These are phyloP conservation scores for Boletus rubropictus DNA, from an alignment of 768 basidiomycete species.

Conservation along the genomic window DNA sequence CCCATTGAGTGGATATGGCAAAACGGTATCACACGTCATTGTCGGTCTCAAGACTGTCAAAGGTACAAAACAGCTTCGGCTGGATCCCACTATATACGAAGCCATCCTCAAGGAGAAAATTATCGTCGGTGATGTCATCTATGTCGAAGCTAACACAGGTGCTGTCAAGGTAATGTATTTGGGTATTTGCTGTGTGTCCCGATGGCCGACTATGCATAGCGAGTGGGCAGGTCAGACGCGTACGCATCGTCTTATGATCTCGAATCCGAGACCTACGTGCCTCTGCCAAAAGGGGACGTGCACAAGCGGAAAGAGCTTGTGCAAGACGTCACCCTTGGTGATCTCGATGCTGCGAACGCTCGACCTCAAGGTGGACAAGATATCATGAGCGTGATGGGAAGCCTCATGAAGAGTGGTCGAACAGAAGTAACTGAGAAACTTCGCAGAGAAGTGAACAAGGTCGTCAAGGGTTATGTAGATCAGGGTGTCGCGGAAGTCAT, in stretches of 20 bases:
- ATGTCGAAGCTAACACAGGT: conserved; percentile 89
- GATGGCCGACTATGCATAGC: conserved; percentile 38
- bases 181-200: background rate
- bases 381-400: conserved; percentile 97
- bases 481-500: conserved; percentile 98
- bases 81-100: conserved; percentile 96
- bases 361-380: conserved; percentile 95
- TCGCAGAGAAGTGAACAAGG: conserved; percentile 91
- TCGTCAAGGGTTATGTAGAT: conserved; percentile 95
- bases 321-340: conserved; percentile 91
- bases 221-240: conserved; percentile 94
- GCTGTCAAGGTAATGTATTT: conserved; percentile 72
- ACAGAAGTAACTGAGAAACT: conserved; percentile 98
- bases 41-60: conserved; percentile 91
- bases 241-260: conserved; percentile 97
- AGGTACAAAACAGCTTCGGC: conserved; percentile 88
- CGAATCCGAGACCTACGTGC: conserved; percentile 97
- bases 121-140: conserved; percentile 93
- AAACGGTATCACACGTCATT: conserved; percentile 97
- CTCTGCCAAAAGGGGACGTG: conserved; percentile 93
- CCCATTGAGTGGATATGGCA: conserved; percentile 95
- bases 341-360: conserved; percentile 94
- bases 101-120: conserved; percentile 97
- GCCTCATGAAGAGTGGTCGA: conserved; percentile 82
- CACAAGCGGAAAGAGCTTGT: conserved; percentile 95